Base-by-base conservation (phyloP, 257 asterid species). In the Plantago major region DNA sequence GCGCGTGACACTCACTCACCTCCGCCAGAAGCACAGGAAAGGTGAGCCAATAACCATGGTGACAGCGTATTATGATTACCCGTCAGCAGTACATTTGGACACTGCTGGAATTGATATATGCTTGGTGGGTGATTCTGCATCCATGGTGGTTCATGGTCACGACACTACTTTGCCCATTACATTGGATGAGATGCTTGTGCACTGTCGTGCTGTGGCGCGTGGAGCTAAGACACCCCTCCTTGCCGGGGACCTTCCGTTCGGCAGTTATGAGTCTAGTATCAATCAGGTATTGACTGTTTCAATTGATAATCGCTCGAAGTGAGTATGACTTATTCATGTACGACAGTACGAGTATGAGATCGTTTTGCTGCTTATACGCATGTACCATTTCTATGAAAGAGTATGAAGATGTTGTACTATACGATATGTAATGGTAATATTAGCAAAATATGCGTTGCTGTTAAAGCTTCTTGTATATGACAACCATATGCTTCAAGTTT, bases 101-200 rank as follows among this genome's bases (percentile, higher is more conserved):
- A 68, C 80, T 22, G 93, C 95, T 9, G 97, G 87, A 11, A 86
- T 92, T 37, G 98, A 92, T 64, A 79, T 92, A 5, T 86, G 96
- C 70, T 71, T 92, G 60, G 98, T 92, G 49, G 98, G 97, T 0
- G 98, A 92, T 64, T 92, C 98, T 11, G 96, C 96, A n/a, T 55
- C 98, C 50, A 92, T 92, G 98, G 98, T 92, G 43, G 98, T 92
- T 60, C 97, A 92, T 73, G 97, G 96, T 57, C 87, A 89, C 75
- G 98, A 92, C 74, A 92, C 97, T 72, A 92, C 98, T 11, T 60
- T 92, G 68, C 98, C 98, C 14, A 83, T 92, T 71, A 78, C 91
- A 49, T 46, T 92, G 15, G 98, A 89, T 50, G 97, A 92, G 60
- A 92, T 92, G 98, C 93, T 92, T 57, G 93, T 84, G 44, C 98